Evolutionary conservation across 73 alveolate genomes (phyloP).

Genomic region (Uronychia setigera): DNA sequence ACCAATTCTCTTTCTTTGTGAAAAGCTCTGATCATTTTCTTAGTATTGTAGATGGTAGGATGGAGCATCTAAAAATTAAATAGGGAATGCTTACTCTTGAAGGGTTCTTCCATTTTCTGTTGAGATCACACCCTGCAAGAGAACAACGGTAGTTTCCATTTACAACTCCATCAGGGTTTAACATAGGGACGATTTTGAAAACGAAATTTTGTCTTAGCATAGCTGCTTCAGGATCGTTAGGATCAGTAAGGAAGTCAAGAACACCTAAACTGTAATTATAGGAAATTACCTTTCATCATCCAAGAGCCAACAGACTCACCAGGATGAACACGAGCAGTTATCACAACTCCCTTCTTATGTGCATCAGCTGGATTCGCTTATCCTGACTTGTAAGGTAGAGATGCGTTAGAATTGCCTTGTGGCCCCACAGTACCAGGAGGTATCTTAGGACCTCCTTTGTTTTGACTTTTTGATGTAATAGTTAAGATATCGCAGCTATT

Average conservation of each 20-base stretch:
- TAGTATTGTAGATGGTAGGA: constrained; percentile 87
- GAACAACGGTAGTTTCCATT: constrained; percentile 94
- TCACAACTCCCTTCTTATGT: constrained; percentile 57
- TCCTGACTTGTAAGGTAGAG: constrained; percentile 5
- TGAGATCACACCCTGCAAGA: constrained; percentile 92
- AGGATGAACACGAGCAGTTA: constrained; percentile 88
- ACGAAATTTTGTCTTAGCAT: constrained; percentile 79
- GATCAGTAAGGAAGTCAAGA: constrained; percentile 83
- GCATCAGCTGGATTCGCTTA: neutral
- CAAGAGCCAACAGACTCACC: constrained; percentile 94
- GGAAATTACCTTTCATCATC: constrained; percentile 72
- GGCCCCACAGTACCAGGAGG: neutral
- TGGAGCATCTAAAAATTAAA: constrained; percentile 52
- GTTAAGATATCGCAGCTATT: constrained; percentile 78
- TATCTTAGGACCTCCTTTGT: neutral
- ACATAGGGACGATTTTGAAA: constrained; percentile 94
- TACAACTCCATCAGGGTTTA: constrained; percentile 96
- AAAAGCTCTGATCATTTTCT: constrained; percentile 73
- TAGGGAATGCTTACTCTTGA: constrained; percentile 45
- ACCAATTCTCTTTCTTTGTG: constrained; percentile 83
- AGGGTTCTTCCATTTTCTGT: constrained; percentile 93
- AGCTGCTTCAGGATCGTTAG: constrained; percentile 71
- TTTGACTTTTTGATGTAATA: constrained; percentile 36
- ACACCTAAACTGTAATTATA: constrained; percentile 39
- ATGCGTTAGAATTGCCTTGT: neutral